Evolutionary conservation across 2,329 filamentous ascomycete species (phyloP).

Genomic region (Verticillium klebahnii): DNA sequence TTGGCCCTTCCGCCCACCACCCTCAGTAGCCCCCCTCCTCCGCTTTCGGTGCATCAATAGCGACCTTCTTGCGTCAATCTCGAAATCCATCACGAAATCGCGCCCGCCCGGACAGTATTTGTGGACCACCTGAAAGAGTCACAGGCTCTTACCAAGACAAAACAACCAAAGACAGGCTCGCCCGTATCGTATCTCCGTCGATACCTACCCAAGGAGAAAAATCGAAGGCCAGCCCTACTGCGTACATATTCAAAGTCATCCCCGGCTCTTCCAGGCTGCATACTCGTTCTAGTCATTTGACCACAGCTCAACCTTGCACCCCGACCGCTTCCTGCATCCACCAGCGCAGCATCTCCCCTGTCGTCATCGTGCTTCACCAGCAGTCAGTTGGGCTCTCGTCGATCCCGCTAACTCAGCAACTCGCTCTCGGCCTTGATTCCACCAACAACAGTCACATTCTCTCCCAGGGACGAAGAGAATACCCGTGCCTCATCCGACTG

Average conservation of each 20-base stretch:
- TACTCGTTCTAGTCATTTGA: neutral
- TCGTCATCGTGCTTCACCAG: constrained; percentile 12
- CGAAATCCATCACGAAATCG: constrained; percentile 2
- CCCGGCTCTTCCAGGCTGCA: neutral
- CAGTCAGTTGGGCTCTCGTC: neutral
- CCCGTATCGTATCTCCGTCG: neutral
- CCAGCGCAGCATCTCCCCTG: constrained; percentile 1
- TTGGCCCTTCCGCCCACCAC: neutral
- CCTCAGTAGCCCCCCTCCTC: neutral
- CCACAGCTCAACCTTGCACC: constrained; percentile 5
- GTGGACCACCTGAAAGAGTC: neutral
- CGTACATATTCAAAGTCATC: neutral
- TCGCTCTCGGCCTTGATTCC: constrained; percentile 1
- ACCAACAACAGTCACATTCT: neutral
- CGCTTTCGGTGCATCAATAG: constrained; percentile 3
- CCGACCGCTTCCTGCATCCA: neutral
- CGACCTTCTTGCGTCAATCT: constrained; percentile 2
- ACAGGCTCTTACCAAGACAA: neutral
- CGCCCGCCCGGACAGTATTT: neutral
- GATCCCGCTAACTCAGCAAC: neutral
- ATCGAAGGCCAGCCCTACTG: neutral
- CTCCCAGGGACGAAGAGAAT: neutral
- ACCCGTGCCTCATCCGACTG: constrained; percentile 1
- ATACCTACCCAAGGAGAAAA: neutral
- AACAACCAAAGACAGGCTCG: neutral